Evolutionary conservation across 306 rosid species (phyloP).

Genomic region (Cicer pinnatifidum): DNA sequence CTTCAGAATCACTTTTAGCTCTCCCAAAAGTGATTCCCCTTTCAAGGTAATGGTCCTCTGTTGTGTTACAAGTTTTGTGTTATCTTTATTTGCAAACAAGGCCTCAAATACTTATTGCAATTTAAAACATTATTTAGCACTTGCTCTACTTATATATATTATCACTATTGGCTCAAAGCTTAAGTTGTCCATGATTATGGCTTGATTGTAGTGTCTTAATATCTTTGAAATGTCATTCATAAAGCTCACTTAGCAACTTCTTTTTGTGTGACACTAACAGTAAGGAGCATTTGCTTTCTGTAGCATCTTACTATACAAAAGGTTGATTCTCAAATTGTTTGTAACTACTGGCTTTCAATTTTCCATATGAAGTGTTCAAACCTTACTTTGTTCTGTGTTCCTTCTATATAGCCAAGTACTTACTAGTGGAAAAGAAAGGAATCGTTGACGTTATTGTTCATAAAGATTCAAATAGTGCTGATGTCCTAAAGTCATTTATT

Average conservation of each 20-base stretch:
- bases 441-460: conserved; percentile 61
- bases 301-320: conserved; percentile 66
- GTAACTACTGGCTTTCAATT: conserved; percentile 25
- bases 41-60: conserved; percentile 5
- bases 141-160: background rate
- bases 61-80: conserved; percentile 14
- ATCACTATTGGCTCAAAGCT: conserved; percentile 10
- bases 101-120: background rate
- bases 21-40: background rate
- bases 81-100: conserved; percentile 3
- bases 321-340: conserved; percentile 52
- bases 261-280: conserved; percentile 39
- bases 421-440: conserved; percentile 82
- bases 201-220: conserved; percentile 30
- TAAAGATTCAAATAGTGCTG: conserved; percentile 74
- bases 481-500: conserved; percentile 70
- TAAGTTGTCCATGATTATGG: conserved; percentile 21
- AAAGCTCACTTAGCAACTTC: conserved; percentile 11
- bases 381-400: conserved; percentile 39
- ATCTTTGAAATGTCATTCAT: conserved; percentile 36
- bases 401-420: conserved; percentile 67
- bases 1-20: too few relatives aligned
- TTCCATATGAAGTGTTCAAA: conserved; percentile 34
- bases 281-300: conserved; percentile 64
- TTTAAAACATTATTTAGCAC: conserved; percentile 2